Evolutionary conservation across 2,329 filamentous ascomycete species (phyloP).

Genomic region (Colletotrichum noveboracense): DNA sequence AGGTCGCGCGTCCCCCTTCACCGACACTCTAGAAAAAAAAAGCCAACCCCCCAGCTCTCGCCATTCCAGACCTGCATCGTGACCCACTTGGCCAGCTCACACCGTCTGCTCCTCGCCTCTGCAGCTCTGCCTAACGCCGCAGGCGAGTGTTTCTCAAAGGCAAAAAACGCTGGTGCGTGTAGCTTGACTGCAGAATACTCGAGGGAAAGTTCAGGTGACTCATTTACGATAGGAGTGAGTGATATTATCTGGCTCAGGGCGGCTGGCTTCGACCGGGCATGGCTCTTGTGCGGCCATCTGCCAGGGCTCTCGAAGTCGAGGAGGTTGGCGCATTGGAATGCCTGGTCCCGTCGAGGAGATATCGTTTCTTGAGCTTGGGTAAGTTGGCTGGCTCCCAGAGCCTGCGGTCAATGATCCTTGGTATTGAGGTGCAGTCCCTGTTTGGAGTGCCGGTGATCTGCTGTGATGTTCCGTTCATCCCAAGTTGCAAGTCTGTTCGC

Average conservation of each 20-base stretch:
- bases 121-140: background rate
- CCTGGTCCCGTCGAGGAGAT: background rate
- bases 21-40: background rate
- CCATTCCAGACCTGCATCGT: constrained; percentile 6
- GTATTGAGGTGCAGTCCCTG: background rate
- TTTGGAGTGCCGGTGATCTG: background rate
- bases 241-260: background rate
- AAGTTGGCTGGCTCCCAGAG: background rate
- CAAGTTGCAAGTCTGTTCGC: background rate
- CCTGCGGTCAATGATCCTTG: background rate
- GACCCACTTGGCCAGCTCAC: constrained; percentile 10
- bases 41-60: background rate
- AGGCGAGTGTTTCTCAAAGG: background rate
- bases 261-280: background rate
- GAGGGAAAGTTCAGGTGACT: background rate
- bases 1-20: background rate
- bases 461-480: background rate
- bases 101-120: background rate
- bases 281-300: background rate
- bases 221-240: background rate
- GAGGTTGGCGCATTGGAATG: background rate
- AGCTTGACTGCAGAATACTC: background rate
- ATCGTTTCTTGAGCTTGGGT: background rate
- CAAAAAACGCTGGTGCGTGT: background rate
- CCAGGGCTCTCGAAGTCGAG: background rate